Evolutionary conservation across 257 asterid genomes (phyloP).

Genomic region (Solanum gandarillasii): DNA sequence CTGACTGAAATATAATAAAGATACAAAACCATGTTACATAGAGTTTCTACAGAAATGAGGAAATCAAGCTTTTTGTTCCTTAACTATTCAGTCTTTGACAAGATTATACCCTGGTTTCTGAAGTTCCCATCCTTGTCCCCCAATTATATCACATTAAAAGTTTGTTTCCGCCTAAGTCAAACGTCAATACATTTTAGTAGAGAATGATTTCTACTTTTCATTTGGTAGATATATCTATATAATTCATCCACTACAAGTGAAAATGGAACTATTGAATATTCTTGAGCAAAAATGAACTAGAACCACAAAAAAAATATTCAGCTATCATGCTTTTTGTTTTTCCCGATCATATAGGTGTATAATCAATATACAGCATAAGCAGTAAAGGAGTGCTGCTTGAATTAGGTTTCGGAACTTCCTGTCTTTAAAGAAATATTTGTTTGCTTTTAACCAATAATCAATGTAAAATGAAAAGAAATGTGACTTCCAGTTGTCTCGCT

Average conservation of each 20-base stretch:
- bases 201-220: not conserved
- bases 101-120: not conserved
- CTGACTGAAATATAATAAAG: slow-evolving; percentile 8
- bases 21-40: not conserved
- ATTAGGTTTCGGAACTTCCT: not conserved
- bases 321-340: not conserved
- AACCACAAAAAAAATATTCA: not conserved
- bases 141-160: not conserved
- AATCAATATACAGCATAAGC: not conserved
- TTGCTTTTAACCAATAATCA: not conserved
- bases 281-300: not conserved
- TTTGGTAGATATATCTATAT: not conserved
- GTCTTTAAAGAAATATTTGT: not conserved
- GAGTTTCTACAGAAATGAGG: not conserved
- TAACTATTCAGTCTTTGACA: not conserved
- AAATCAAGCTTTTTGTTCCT: not conserved
- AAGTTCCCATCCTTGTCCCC: not conserved
- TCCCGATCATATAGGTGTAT: not conserved
- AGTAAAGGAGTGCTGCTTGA: not conserved
- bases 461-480: not conserved
- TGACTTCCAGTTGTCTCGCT: not conserved
- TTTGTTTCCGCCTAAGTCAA: not conserved
- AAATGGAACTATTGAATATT: not conserved
- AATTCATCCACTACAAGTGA: not conserved
- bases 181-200: not conserved